Base-by-base conservation (phyloP, 2,329 filamentous ascomycete species). In the Fusarium pilosicola region DNA sequence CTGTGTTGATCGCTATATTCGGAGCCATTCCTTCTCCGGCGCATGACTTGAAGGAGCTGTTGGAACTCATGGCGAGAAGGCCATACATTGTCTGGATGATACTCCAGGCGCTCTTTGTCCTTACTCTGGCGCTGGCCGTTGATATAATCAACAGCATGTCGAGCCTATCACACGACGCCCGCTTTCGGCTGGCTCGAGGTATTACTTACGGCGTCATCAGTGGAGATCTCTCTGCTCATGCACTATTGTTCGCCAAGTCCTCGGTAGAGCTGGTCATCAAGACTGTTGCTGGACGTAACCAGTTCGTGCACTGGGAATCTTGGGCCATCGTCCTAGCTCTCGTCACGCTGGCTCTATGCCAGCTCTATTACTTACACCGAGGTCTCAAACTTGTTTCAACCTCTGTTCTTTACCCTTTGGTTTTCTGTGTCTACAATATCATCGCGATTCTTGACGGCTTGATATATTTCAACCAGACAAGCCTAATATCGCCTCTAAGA, bases 371-470 rank as follows among this genome's bases (percentile, higher is more conserved):
- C 82, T 90, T 99, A 69, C 96, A 99, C 80, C 90, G 94, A 48
- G 96, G 96, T 60, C 88, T 99, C 71, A 97, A 97, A 83, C 88
- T 99, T 59, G 95, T 97, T 82, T 98, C 95, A 62, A 98, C 96
- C 28, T 97, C 94, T 78, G 93, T 98, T 70, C 88, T 99, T 75
- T 99, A 99, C 83, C 96, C 96, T 10, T 92, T 98, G 77, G 95
- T 98, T 44, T 99, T 99, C 84, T 99, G 96, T 87, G 91, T 98
- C 74, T 99, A 98, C 88, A 99, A 99, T 86, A 97, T 99, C 79
- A 95, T 98, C 79, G 96, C 96, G 74, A 99, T 99, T 76, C 86
- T 98, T 76, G 96, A 99, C 83, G 96, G 96, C 38, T 88, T 99
- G 76, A 97, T 99, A 78, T 99, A 98, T 84, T 99, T 98, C 84